Base-by-base conservation (phyloP, 305 asterid genomes). In the Fraxinus dipetala region DNA sequence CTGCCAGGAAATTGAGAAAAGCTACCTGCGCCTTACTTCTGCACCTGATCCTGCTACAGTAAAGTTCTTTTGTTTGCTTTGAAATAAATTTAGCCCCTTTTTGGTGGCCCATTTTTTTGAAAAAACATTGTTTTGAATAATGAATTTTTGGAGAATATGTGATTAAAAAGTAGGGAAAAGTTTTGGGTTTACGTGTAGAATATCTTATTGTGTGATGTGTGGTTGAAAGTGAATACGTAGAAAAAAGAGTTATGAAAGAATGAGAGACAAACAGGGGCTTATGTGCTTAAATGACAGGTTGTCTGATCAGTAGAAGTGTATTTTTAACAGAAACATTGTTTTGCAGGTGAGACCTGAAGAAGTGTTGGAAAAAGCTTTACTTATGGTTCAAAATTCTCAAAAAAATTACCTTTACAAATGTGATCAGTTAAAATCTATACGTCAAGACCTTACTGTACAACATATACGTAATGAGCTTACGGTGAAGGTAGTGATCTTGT, bases 321-420 rank as follows among this genome's bases (percentile, higher is more conserved):
- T 82, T 80, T 40, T 75, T 40, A 45, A 80, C 67, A 75, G 79
- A 63, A 45, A 80, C 69, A 36, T 36, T 75, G 22, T 40, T 81
- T 88, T 89, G 89, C 97, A 96, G 99, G 99, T 96, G 87, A 92
- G 99, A 83, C 97, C 99, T 69, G 98, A 94, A 89, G 98, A 96
- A 84, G 93, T 94, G 81, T 85, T 96, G 91, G 98, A 93, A 87
- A 94, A 91, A 90, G 95, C 99, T 14, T 85, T 96, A 83, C 85
- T 84, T 61, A 93, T 94, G 99, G 97, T 96, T 88, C 91, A 91
- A 89, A 90, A 80, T 89, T 94, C 98, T 84, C 92, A 87, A 70
- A 96, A 91, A 84, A 93, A 93, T 83, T 96, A 96, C 87, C 95
- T 92, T 63, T 96, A 90, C 89, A 96, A 92, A 89, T 94, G 99